Base-by-base conservation (phyloP, 2,329 filamentous ascomycete genomes). In the Cladophialophora yegresii region DNA sequence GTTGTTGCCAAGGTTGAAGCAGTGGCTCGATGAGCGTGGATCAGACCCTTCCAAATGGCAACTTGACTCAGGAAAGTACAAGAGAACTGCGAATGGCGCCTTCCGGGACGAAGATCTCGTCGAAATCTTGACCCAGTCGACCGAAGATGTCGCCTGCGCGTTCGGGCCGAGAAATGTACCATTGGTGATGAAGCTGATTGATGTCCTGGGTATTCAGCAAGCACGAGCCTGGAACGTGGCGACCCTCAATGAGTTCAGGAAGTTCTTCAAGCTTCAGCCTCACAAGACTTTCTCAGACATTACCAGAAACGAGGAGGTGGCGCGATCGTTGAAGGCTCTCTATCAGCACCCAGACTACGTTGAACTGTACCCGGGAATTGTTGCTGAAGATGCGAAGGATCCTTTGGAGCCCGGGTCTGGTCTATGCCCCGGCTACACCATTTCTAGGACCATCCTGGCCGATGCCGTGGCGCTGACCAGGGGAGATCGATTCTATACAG, bases 181-280 rank as follows among this genome's bases (percentile, higher is more conserved):
- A 0, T 81, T 85, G 9, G 84, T 87, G 20, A 85, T 95, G 83
- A 86, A 87, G 67, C 85, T 87, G 1, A 84, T 95, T 26, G 91
- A 95, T 75, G 89, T 93, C 49, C 78, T 93, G 3, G 91, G 90
- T 33, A 93, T 95, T 58, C 81, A 90, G 47, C 89, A 92, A 66
- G 88, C 89, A 5, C 83, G 91, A 30, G 84, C 85, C 66, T 95
- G 91, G 91, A 72, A 75, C 50, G 68, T 74, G 53, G 75, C 72
- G 10, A 77, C 76, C 13, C 66, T 79, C 61, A 79, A 79, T 58
- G 86, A 89, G 72, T 87, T 89, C 75, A 80, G 87, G 7, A 79
- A 83, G 62, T 87, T 87, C 73, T 88, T 89, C 70, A 82, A 82
- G 1, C 78, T 89, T 45, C 81, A 84, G 72, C 79, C 79, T 22